These are phyloP conservation scores for Selaginella moellendorffii DNA, from an alignment of 75 land plant species.

Conservation along the genomic window DNA sequence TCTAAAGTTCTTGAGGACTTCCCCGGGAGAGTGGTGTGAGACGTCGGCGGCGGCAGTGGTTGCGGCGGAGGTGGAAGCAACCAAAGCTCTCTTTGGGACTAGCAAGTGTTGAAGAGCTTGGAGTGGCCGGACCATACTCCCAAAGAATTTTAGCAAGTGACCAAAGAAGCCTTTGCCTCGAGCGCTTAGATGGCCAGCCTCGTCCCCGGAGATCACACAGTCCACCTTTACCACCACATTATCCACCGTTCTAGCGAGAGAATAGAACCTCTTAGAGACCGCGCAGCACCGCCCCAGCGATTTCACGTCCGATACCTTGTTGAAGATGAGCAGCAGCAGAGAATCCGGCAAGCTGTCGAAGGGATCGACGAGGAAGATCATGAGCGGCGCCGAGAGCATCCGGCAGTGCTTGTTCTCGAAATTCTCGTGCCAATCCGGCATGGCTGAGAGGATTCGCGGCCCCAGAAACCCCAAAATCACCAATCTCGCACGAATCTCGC, in stretches of 20 bases:
- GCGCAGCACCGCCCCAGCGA: slow-evolving; percentile 88
- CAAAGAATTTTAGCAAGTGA: slow-evolving; percentile 22
- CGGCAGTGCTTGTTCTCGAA: no score
- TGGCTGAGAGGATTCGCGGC: no score
- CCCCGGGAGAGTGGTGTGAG: slow-evolving; percentile 37
- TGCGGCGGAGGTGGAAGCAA: no score
- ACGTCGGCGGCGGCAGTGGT: no score
- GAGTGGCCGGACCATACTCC: slow-evolving; percentile 18
- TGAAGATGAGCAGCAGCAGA: slow-evolving; percentile 57
- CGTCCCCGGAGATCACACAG: slow-evolving; percentile 79
- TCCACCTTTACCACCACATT: slow-evolving; percentile 75
- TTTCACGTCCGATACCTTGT: slow-evolving; percentile 75
- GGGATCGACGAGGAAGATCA: slow-evolving; percentile 6
- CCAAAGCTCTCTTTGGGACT: slow-evolving; percentile 17
- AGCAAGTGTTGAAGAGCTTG: slow-evolving; percentile 22
- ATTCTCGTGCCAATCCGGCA: no score
- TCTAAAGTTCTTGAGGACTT: slow-evolving; percentile 65
- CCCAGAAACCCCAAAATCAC: no score
- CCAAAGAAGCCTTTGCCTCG: slow-evolving; percentile 35
- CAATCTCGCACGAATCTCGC: no score
- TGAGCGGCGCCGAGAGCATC: no score
- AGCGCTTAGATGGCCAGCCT: slow-evolving; percentile 15
- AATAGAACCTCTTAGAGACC: slow-evolving; percentile 63
- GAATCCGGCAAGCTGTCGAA: slow-evolving; percentile 80
- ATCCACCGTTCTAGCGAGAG: slow-evolving; percentile 53